Conservation (phyloP, 2,329 filamentous ascomycete species). For the Akanthomyces uredinophilus region DNA sequence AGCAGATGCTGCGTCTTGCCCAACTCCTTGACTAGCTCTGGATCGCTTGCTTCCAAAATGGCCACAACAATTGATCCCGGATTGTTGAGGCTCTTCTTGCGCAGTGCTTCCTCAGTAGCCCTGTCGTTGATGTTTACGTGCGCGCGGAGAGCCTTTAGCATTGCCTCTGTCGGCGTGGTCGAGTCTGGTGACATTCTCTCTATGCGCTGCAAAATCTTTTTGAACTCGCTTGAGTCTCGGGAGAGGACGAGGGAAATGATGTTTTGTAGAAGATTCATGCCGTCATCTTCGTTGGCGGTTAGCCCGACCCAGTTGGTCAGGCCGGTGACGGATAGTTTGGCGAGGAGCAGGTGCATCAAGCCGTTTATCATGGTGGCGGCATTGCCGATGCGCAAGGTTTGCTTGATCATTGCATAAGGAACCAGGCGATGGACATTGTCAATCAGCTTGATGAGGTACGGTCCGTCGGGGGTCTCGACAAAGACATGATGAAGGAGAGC, state of each 20-base stretch:
- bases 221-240: constrained; percentile 69
- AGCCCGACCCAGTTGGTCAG: constrained; percentile 76
- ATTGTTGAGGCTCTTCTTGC: constrained; percentile 48
- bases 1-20: constrained; percentile 56
- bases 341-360: constrained; percentile 66
- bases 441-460: constrained; percentile 65
- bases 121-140: constrained; percentile 47
- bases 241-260: constrained; percentile 69
- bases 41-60: constrained; percentile 54
- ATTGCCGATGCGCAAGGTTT: constrained; percentile 71
- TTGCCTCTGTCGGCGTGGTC: constrained; percentile 51
- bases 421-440: constrained; percentile 65
- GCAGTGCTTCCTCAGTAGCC: constrained; percentile 52
- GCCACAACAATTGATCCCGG: constrained; percentile 58
- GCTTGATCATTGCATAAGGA: constrained; percentile 66
- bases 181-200: constrained; percentile 45
- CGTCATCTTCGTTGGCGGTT: constrained; percentile 65
- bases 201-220: constrained; percentile 58
- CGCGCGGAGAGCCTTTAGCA: constrained; percentile 54
- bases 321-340: constrained; percentile 70
- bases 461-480: constrained; percentile 68
- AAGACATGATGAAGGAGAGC: constrained; percentile 71
- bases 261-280: constrained; percentile 74
- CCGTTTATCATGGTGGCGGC: constrained; percentile 76
- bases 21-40: constrained; percentile 41